These are phyloP conservation scores for Alisma plantagoaquatica DNA, from an alignment of 106 monocot species.

Conservation along the genomic window DNA sequence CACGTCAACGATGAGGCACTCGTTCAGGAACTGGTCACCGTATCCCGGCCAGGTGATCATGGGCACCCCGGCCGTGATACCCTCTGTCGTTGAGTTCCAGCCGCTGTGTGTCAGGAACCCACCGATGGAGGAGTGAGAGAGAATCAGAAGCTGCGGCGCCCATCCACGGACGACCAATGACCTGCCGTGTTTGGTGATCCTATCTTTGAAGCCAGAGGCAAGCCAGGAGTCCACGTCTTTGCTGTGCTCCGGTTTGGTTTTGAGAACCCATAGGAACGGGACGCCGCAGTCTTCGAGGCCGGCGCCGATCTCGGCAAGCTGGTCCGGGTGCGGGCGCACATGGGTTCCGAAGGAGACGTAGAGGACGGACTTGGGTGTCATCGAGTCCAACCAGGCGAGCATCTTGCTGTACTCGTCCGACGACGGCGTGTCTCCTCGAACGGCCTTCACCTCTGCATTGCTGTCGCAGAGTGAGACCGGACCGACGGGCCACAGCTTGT, in stretches of 20 bases:
- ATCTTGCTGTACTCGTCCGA: constrained; percentile 8
- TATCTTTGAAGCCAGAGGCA: constrained; percentile 49
- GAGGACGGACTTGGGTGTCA: constrained; percentile 23
- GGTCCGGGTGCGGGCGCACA: constrained; percentile 2
- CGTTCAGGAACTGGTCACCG: constrained; percentile 37
- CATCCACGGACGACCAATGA: constrained; percentile 40
- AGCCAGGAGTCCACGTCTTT: too few relatives aligned
- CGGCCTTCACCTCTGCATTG: constrained; percentile 6
- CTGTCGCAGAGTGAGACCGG: constrained; percentile 30
- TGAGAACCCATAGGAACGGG: constrained; percentile 57
- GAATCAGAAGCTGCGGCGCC: constrained; percentile 55
- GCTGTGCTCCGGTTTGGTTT: constrained; percentile 19
- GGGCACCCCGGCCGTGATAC: constrained; percentile 7
- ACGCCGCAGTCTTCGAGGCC: constrained; percentile 33
- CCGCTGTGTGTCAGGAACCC: constrained; percentile 5
- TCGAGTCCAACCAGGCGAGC: constrained; percentile 36
- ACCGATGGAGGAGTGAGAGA: constrained; percentile 4
- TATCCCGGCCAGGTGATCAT: constrained; percentile 39
- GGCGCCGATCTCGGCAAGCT: constrained; percentile 41
- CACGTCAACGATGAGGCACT: constrained; percentile 27
- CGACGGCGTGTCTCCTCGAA: constrained; percentile 28
- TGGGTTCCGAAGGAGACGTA: constrained; percentile 50
- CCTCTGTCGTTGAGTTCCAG: constrained; percentile 10
- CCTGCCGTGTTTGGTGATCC: constrained; percentile 10
- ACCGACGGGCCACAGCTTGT: constrained; percentile 44